Evolutionary conservation across 2,329 filamentous ascomycete species (phyloP).

Genomic region (Ceratocystis huliohia): DNA sequence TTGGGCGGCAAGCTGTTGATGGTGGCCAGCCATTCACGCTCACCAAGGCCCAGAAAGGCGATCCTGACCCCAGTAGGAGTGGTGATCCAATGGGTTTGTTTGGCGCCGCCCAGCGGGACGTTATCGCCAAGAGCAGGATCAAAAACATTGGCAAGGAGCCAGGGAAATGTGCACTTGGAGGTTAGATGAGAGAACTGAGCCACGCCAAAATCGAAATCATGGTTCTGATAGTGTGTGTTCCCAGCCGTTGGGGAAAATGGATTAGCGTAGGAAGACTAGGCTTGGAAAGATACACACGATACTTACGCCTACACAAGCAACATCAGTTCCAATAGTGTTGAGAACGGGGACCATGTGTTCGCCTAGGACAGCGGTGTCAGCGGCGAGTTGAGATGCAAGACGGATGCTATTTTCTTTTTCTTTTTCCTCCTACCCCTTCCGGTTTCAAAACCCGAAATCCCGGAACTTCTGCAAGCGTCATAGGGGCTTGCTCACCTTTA

Average conservation of each 20-base stretch:
- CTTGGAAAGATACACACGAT: slow-evolving; percentile 13
- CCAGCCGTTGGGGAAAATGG: not conserved
- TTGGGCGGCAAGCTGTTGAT: slow-evolving; percentile 77
- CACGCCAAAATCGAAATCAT: slow-evolving; percentile 86
- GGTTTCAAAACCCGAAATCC: not conserved
- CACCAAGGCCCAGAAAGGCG: slow-evolving; percentile 72
- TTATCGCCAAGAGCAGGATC: slow-evolving; percentile 68
- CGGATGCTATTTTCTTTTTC: too few relatives aligned
- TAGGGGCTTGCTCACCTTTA: slow-evolving; percentile 45
- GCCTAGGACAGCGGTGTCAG: slow-evolving; percentile 30
- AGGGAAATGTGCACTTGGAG: slow-evolving; percentile 68
- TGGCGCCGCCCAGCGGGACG: slow-evolving; percentile 62
- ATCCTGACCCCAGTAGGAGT: slow-evolving; percentile 75
- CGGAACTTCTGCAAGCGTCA: not conserved
- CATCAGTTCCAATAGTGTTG: slow-evolving; percentile 64
- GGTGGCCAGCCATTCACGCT: slow-evolving; percentile 79
- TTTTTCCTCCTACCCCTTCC: too few relatives aligned
- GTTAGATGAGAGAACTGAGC: slow-evolving; percentile 63
- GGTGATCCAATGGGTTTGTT: slow-evolving; percentile 63
- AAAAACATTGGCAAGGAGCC: slow-evolving; percentile 78
- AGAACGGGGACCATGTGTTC: slow-evolving; percentile 80
- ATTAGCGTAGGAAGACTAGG: not conserved
- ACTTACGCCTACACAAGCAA: slow-evolving; percentile 69
- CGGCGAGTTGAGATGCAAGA: not conserved
- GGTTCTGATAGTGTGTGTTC: slow-evolving; percentile 44